phyloP scores from a whole-genome alignment of 495 filamentous ascomycete genomes.

The Lophiostoma macrostomum region DNA sequence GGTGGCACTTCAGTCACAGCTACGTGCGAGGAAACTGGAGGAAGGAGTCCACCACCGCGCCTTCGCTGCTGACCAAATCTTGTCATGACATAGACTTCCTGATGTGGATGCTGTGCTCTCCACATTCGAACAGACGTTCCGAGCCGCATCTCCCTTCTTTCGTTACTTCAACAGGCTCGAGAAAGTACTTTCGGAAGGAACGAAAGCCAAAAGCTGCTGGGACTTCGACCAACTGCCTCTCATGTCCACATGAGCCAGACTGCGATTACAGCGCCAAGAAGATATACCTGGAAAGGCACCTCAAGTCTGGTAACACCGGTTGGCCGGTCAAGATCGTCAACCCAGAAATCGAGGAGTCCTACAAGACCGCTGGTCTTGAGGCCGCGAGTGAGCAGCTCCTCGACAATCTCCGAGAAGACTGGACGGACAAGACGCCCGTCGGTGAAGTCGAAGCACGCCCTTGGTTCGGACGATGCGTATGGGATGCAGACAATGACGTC shows the following conservation, averaged over 20 bases:
- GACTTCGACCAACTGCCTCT: slow-evolving; percentile 79
- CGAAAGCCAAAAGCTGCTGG: slow-evolving; percentile 74
- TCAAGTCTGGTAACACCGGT: slow-evolving; percentile 56
- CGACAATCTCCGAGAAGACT: slow-evolving; percentile 63
- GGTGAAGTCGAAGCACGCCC: slow-evolving; percentile 58
- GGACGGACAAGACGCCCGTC: slow-evolving; percentile 50
- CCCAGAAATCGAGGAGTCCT: slow-evolving; percentile 81
- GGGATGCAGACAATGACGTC: slow-evolving; percentile 85
- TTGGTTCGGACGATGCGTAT: slow-evolving; percentile 95
- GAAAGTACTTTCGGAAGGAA: slow-evolving; percentile 67
- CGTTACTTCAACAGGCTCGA: slow-evolving; percentile 67
- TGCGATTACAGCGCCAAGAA: slow-evolving; percentile 82
- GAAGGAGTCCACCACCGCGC: slow-evolving; percentile 65
- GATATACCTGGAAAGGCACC: slow-evolving; percentile 64
- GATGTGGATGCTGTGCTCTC: slow-evolving; percentile 79
- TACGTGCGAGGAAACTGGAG: slow-evolving; percentile 97
- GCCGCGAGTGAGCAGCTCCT: slow-evolving; percentile 49
- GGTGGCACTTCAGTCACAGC: slow-evolving; percentile 94
- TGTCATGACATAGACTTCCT: slow-evolving; percentile 93
- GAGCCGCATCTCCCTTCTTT: slow-evolving; percentile 68
- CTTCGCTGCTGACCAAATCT: slow-evolving; percentile 85
- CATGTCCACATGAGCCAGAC: slow-evolving; percentile 65
- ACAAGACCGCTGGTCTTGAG: slow-evolving; percentile 38
- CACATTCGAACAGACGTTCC: slow-evolving; percentile 41
- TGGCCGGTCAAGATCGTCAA: slow-evolving; percentile 89